Evolutionary conservation across 495 filamentous ascomycete genomes (phyloP), one percentile per base, ranked within the genome.

Genomic region (Penicillium manginii): DNA sequence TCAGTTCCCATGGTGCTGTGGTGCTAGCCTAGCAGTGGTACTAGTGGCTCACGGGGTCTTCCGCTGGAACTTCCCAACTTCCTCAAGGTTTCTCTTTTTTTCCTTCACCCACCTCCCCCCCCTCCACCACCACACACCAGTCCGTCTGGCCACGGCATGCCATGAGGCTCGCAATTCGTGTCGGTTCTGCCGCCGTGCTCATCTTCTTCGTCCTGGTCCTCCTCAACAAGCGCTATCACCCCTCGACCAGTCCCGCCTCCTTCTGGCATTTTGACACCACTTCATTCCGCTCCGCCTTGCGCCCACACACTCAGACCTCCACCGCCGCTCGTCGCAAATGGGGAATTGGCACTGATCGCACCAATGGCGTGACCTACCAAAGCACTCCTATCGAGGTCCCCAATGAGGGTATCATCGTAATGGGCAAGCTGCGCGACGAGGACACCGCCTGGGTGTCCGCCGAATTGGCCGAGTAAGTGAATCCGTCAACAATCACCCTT

Each of bases 151-250:
- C 40, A 61, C 59, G 73, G 63, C 56, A 78, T 80, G 77, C 73
- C 60, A 77, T 77, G 76, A 74, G 72, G 71, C 49, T 74, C 64
- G 72, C 77, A 68, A 54, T 71, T 59, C 71, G 73, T 57, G 54
- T 76, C 64, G 67, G 70, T 67, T 56, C 61, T 49, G 66, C 62
- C 43, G 56, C 60, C 64, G 66, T 60, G 69, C 66, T 78, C 45
- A 64, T 78, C 35, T 61, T 77, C 60, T 35, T 73, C 57, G 52
- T 68, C 49, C 58, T 78, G 55, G 37, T 75, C 50, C 55, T 78
- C 29, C 37, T 81, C 52, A 73, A 72, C 40, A 68, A 66, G 55
- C 65, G 70, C n/a, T 49, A 73, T 50, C 60, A 67, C 52, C 52
- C 72, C 32, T 48, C 69, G 51, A 61, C 70, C 51, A 52, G 64